Evolutionary conservation across 208 protist genomes (phyloP), one percentile per base, ranked within the genome.

Genomic region (Leishmania braziliensis): DNA sequence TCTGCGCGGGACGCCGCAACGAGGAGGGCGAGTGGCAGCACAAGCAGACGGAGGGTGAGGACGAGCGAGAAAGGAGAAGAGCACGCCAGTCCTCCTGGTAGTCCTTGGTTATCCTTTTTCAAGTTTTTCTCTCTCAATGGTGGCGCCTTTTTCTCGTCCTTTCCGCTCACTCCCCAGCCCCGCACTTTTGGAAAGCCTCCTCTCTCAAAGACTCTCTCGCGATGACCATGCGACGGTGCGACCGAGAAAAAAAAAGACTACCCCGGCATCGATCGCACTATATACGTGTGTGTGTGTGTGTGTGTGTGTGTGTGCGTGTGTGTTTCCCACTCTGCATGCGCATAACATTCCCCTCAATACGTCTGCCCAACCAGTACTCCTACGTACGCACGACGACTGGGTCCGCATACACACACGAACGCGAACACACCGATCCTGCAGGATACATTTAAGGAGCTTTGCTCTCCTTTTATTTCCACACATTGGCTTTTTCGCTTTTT

Each of bases 381-480:
- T 54, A 63, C 46, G 18, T 26, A 43, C 29, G 65, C 46, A 58
- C 29, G 51, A 39, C n/a, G 2, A 74, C 29, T 29, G 66, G 39
- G 14, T 9, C 36, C 26, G 53, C 68, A 66, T 46, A 39, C 50
- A 70, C 10, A 84, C 46, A 80, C 8, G 69, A 18, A 80, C 51
- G 78, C 1, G 65, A n/a, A 56, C 56, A 48, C 54, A 50, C 43
- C 43, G 43, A 46, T 53, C 20, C 29, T 43, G 23, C 53, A 66
- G 66, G 26, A 48, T 48, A 50, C 60, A 58, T 29, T n/a, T 58
- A 2, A 50, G 66, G n/a, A 53, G 23, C 48, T 6, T 5, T 23
- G 70, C 0, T 46, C 9, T 16, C 68, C 39, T 43, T 9, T 72
- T 65, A 69, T 53, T 16, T 71, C 46, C 2, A 23, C 60, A 63